phyloP scores from a whole-genome alignment of 495 filamentous ascomycete genomes.

The Neurospora sp. region DNA sequence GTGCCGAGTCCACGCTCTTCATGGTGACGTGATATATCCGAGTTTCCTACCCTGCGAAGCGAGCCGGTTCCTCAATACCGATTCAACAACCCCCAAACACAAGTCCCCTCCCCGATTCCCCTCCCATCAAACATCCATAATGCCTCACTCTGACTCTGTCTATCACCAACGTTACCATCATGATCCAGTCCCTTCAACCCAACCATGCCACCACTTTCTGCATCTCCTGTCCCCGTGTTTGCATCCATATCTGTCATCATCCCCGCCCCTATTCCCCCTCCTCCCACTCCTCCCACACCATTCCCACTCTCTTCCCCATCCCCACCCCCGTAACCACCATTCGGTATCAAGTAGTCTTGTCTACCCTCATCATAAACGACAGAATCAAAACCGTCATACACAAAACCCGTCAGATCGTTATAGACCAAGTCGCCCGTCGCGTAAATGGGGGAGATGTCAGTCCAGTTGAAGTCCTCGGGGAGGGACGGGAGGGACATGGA shows the following conservation, averaged over 20 bases:
- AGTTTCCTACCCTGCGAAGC: no score
- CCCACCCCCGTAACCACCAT: neutral
- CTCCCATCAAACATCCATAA: slow-evolving; percentile 33
- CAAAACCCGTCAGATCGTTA: slow-evolving; percentile 35
- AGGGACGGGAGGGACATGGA: slow-evolving; percentile 20
- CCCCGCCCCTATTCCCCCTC: neutral
- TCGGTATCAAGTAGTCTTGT: neutral
- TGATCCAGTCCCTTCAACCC: neutral
- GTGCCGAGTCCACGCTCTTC: no score
- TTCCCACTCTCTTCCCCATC: neutral
- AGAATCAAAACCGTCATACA: slow-evolving; percentile 6
- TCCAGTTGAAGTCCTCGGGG: slow-evolving; percentile 35
- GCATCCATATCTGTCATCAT: neutral
- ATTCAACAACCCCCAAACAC: slow-evolving; percentile 44
- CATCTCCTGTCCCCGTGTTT: neutral
- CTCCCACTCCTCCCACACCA: neutral
- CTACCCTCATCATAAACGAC: neutral
- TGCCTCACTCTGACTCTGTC: neutral
- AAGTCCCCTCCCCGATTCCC: slow-evolving; percentile 35
- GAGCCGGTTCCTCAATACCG: no score
- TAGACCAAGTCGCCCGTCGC: slow-evolving; percentile 43
- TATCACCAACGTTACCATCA: neutral
- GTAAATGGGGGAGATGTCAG: slow-evolving; percentile 40
- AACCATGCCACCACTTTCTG: slow-evolving; percentile 14
- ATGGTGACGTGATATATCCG: no score